Evolutionary conservation across 441 rosid species (phyloP), one percentile per base, ranked within the genome.

Genomic region (Erodium chrysanthum): DNA sequence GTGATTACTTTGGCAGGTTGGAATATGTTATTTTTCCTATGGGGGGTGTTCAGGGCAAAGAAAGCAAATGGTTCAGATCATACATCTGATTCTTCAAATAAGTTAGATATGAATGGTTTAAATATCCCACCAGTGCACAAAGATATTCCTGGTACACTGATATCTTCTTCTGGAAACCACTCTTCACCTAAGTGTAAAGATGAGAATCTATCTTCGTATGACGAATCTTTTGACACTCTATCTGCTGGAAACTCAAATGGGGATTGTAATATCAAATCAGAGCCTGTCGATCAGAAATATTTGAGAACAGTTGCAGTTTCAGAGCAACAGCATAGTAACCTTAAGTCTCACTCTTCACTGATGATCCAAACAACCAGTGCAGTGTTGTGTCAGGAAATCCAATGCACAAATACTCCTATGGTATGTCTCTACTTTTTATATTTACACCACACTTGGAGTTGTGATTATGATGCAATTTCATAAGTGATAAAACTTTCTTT

Each of bases 41-140:
- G 99, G 99, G 99, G 96, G 62, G 93, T 92, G 62, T 95, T 92
- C 78, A 84, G 81, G 74, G 90, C 86, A 81, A 88, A 80, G 79
- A 84, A 75, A 78, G 80, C 70, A n/a, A 78, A 5, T 50, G 74
- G 60, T 71, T 76, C 81, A 37, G 78, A 77, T 44, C 46, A 12
- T 35, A 66, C 42, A 61, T n/a, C 73, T 35, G 68, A 67, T 67
- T 72, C 85, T 33, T 33, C 40, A 11, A 80, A 78, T 79, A 78
- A 68, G 65, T 62, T 74, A 8, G 71, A 71, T 66, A 56, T 76
- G 67, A 79, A 84, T n/a, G 68, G 76, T 78, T 73, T 75, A 21
- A 75, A 73, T 71, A 66, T 71, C 75, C 74, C 69, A 66, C 74
- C 72, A 4, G 15, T 33, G 67, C 86, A 71, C 69, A 68, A 66